Evolutionary conservation across 2,329 filamentous ascomycete species (phyloP), one percentile per base, ranked within the genome.

Genomic region (Sphaerulina musiva): DNA sequence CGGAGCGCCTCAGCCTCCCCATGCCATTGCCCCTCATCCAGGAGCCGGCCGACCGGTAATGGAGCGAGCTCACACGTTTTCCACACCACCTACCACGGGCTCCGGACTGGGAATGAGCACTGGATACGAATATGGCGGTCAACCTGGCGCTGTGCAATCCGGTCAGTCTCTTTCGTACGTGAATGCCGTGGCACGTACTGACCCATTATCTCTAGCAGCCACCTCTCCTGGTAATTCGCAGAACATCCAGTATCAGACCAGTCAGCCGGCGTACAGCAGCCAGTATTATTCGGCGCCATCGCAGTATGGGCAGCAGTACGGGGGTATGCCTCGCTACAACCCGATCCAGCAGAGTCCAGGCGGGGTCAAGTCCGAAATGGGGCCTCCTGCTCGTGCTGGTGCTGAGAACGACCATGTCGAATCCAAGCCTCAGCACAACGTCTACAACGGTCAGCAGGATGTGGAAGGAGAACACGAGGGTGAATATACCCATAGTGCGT

Each of bases 1-100:
- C 41, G 77, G 79, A 60, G 77, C 83, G 65, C 83, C 87, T 14
- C 87, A 92, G 64, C 81, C 82, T 42, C 76, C 79, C n/a, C 73
- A 84, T 69, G 74, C 78, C 26, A 82, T 89, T 66, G 81, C 82
- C 48, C 76, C 80, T 36, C 77, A 82, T 59, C 74, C 79, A n/a
- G 73, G 75, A 17, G 68, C 76, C 38, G 76, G 74, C 45, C 84
- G 92, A 42, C 90, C 90, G 6, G 78, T 82, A 6, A 74, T 95
- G 38, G 91, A 96, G 59, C 83, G 92, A 49, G 86, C 90, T 12
- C 87, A 95, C 70, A 95, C 90, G 1, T 96, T 96, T 72, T 91
- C 92, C 3, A 96, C 92, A 3, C 92, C 92, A 36, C 91, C 92
- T 1, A 89, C 91, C 0, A 96, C 89, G 69, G 87, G 90, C n/a